Evolutionary conservation across 306 rosid species (phyloP).

Genomic region (Abrus precatorius): DNA sequence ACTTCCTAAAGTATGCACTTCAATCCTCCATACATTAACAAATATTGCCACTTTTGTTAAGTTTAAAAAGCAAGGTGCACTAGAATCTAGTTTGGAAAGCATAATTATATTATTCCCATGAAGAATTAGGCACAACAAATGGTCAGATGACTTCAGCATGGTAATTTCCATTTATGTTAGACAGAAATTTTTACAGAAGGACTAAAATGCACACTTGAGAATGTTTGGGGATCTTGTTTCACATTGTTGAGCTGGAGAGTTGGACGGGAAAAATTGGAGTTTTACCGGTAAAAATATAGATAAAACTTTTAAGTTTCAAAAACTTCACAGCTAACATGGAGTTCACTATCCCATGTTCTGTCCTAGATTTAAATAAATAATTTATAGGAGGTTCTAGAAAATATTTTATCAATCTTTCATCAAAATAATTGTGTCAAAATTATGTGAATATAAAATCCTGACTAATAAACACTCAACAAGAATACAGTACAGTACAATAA

Average conservation of each 20-base stretch:
- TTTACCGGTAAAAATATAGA: not conserved
- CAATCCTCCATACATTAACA: not conserved
- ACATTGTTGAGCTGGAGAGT: not conserved
- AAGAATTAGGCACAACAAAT: not conserved
- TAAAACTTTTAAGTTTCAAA: not conserved
- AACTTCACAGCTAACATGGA: not conserved
- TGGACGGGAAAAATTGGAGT: not conserved
- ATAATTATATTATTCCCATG: conserved; percentile 9
- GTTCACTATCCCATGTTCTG: conserved; percentile 1
- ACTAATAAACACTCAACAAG: conserved; percentile 13
- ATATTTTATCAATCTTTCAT: not conserved
- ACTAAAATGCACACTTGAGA: not conserved
- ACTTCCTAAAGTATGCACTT: not conserved
- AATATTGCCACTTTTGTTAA: not conserved
- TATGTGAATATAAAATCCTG: not conserved
- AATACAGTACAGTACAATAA: not conserved
- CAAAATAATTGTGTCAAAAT: not conserved
- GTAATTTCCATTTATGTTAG: not conserved
- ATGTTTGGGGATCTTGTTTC: not conserved
- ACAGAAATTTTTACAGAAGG: not conserved
- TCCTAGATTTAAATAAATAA: not conserved
- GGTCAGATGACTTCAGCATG: not conserved
- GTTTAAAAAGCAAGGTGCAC: not conserved
- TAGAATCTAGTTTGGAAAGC: not conserved
- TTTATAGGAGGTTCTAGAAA: not conserved